Base-by-base conservation (phyloP, 2,329 filamentous ascomycete genomes). In the Zymoseptoria pseudotritici region DNA sequence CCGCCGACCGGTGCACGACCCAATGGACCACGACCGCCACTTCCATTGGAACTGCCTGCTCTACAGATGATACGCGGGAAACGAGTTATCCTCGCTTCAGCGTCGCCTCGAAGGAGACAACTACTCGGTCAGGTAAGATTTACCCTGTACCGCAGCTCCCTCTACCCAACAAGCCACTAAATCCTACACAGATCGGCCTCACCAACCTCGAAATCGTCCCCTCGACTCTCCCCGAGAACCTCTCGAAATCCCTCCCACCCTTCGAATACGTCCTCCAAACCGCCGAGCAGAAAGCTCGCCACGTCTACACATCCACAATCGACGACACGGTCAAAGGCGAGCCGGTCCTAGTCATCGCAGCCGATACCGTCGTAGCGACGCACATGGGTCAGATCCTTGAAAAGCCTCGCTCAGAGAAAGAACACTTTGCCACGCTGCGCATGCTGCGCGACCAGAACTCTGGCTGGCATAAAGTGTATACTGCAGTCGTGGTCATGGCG, bases 261-360 rank as follows among this genome's bases (percentile, higher is more conserved):
- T 89, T 90, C 73, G 91, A 96, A 77, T 99, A 99, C 78, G 94
- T 97, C 20, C 81, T 92, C 13, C 85, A 87, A 59, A 99, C 94
- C 1, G 93, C 93, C 3, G 84, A 85, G 21, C 84, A 88, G 67
- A 99, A 99, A 76, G 89, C 87, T 55, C 82, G 91, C 51, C 83
- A 88, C 53, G 89, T 97, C 9, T 88, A 88, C 74, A 72, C 74
- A 29, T 72, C 77, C 50, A 82, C 85, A 67, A 79, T 86, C 66
- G 73, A 85, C 69, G 83, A 83, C 61, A 73, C 76, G 58, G 74
- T 77, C 58, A 76, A 79, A 59, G 83, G 81, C 58, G 94, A 66
- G 31, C 65, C 65, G 9, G 57, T 60, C 10, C 49, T 66, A 6
- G 65, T 66, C 54, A 57, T 66, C 3, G 63, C 65, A 13, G 65